Evolutionary conservation across 2,329 filamentous ascomycete genomes (phyloP).

Genomic region (Teratosphaeria nubilosa): DNA sequence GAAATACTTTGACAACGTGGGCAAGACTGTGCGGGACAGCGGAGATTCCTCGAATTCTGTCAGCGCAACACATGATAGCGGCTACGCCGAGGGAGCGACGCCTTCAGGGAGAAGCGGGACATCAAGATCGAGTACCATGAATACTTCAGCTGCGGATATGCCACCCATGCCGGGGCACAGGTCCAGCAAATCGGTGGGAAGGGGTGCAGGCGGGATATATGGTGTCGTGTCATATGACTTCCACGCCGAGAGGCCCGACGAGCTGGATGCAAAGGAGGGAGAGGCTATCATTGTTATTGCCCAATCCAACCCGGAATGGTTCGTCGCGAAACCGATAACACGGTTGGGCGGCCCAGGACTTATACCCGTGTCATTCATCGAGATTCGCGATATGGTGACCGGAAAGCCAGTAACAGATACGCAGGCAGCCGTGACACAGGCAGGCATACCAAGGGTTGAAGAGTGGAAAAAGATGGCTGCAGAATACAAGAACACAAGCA

Average conservation of each 20-base stretch:
- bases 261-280: slow-evolving; percentile 86
- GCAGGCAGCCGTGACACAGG: slow-evolving; percentile 72
- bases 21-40: slow-evolving; percentile 86
- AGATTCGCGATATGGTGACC: slow-evolving; percentile 87
- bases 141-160: slow-evolving; percentile 10
- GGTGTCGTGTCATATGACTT: slow-evolving; percentile 97
- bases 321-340: slow-evolving; percentile 97
- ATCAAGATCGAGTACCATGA: slow-evolving; percentile 23
- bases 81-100: slow-evolving; percentile 56
- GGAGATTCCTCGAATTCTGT: slow-evolving; percentile 36
- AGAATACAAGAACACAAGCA: slow-evolving; percentile 98
- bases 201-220: slow-evolving; percentile 67
- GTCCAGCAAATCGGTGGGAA: slow-evolving; percentile 36
- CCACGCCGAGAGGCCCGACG: slow-evolving; percentile 86
- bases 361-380: slow-evolving; percentile 93
- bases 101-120: slow-evolving; percentile 20
- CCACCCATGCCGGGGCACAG: slow-evolving; percentile 20
- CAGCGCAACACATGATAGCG: slow-evolving; percentile 73
- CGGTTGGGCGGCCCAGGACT: slow-evolving; percentile 88
- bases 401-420: slow-evolving; percentile 74
- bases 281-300: slow-evolving; percentile 98
- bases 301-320: slow-evolving; percentile 98
- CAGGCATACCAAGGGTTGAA: slow-evolving; percentile 87
- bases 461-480: slow-evolving; percentile 99
- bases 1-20: slow-evolving; percentile 82